phyloP scores from a whole-genome alignment of 164 flowering plant species.

The Stephania yunnanensis region DNA sequence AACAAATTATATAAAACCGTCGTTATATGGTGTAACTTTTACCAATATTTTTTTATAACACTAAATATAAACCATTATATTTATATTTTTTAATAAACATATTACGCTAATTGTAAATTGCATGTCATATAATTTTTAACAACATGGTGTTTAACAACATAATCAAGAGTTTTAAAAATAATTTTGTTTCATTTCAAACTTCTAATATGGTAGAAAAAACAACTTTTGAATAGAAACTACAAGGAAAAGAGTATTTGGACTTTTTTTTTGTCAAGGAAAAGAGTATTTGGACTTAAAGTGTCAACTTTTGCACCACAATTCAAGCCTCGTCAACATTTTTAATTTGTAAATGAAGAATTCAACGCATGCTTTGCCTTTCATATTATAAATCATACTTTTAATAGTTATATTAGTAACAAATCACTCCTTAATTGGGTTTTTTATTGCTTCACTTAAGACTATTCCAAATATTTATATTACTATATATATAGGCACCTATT shows the following conservation, averaged over 20 bases:
- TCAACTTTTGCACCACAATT: neutral
- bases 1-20: no score
- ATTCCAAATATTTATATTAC: neutral
- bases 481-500: neutral
- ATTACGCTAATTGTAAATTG: no score
- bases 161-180: no score
- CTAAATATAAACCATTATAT: no score
- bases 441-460: neutral
- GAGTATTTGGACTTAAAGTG: neutral
- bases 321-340: neutral
- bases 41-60: no score
- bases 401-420: neutral
- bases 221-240: neutral
- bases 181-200: no score
- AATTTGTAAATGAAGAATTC: neutral
- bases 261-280: neutral
- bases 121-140: no score
- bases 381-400: neutral
- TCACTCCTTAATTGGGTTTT: neutral
- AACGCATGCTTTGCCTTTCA: conserved; percentile 7
- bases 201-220: no score
- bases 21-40: no score
- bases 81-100: no score
- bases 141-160: no score
- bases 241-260: neutral